phyloP scores from a whole-genome alignment of 164 flowering plant species.

The Aristolochia californica region DNA sequence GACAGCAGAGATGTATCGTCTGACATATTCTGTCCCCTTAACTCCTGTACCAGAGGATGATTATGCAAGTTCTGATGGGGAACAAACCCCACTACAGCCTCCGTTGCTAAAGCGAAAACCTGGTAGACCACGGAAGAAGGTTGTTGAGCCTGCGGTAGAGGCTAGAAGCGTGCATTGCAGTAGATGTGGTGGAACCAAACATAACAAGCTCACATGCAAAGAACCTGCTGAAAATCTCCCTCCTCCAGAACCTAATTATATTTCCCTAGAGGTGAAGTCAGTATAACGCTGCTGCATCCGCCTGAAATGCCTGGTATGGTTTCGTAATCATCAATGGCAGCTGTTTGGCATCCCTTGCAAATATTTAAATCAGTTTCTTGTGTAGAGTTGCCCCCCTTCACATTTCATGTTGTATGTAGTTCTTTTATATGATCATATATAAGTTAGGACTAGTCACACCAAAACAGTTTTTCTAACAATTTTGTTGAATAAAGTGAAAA shows the following conservation, averaged over 20 bases:
- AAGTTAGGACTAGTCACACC: no score
- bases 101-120: neutral
- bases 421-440: no score
- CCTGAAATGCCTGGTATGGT: no score
- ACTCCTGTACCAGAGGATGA: slow-evolving; percentile 25
- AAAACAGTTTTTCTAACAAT: no score
- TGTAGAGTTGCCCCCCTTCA: no score
- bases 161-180: neutral
- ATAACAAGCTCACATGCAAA: slow-evolving; percentile 1
- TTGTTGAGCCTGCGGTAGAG: neutral
- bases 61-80: neutral
- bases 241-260: neutral
- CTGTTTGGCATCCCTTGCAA: no score
- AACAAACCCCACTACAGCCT: neutral
- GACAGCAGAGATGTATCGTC: slow-evolving; percentile 26
- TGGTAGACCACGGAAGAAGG: neutral
- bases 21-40: slow-evolving; percentile 38
- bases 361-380: no score
- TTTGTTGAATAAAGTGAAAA: no score
- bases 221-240: neutral
- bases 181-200: neutral
- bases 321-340: no score
- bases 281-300: neutral
- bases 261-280: neutral
- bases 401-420: no score